Conservation (phyloP, 2,329 filamentous ascomycete species). For the Neonectria faginata region DNA sequence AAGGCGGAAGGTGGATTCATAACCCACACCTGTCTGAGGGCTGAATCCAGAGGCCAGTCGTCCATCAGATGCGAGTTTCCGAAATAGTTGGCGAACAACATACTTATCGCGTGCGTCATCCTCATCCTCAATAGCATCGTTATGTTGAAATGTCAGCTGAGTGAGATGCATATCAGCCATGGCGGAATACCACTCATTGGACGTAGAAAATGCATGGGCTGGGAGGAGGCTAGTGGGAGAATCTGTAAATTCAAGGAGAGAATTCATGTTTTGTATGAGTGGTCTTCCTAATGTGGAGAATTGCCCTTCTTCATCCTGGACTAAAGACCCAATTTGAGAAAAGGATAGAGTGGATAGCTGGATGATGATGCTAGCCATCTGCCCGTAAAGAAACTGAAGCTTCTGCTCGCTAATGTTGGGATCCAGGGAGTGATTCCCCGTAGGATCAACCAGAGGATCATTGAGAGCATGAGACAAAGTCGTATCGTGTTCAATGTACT, state of each 20-base stretch:
- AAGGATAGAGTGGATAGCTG: too few species aligned
- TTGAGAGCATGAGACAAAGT: constrained; percentile 47
- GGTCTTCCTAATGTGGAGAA: too few species aligned
- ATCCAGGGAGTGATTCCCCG: constrained; percentile 49
- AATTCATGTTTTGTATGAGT: too few species aligned
- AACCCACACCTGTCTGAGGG: constrained; percentile 2
- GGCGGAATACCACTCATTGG: constrained; percentile 48
- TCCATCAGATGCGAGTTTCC: constrained; percentile 42
- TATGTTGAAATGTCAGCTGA: constrained; percentile 53
- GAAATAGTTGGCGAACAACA: constrained; percentile 50
- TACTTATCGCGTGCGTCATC: constrained; percentile 49
- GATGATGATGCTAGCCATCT: too few species aligned
- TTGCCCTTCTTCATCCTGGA: too few species aligned
- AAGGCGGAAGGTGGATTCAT: constrained; percentile 25
- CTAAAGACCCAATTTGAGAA: too few species aligned
- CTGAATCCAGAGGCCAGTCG: background rate
- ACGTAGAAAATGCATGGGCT: constrained; percentile 42
- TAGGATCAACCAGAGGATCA: constrained; percentile 37
- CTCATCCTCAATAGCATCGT: constrained; percentile 50
- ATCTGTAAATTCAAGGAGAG: too few species aligned
- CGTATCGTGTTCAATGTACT: constrained; percentile 48
- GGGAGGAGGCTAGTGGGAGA: too few species aligned
- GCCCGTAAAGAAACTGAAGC: too few species aligned
- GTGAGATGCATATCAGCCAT: constrained; percentile 53
- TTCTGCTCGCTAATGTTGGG: constrained; percentile 49